Evolutionary conservation across 345 rosid genomes (phyloP), one percentile per base, ranked within the genome.

Genomic region (Sisymbrium irio): DNA sequence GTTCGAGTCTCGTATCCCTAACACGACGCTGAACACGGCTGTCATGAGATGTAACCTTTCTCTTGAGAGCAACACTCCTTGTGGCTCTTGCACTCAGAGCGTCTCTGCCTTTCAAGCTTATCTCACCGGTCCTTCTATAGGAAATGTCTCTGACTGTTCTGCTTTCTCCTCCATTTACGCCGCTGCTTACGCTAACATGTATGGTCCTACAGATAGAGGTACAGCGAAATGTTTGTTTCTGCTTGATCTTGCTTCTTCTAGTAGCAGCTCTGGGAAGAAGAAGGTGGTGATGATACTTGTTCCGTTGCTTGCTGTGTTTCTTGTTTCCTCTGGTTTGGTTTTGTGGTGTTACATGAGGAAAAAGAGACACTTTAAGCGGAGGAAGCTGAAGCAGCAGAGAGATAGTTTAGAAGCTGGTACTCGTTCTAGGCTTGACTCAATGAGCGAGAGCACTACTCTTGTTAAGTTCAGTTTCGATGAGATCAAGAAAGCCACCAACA

Each of bases 401-500:
- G 60, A 46, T 33, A 72, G 71, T 17, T 78, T 45, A 14, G 88
- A 80, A 74, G 81, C 68, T 37, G 81, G 79, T n/a, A 57, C 77
- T 42, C 76, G 71, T 3, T 63, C 83, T 11, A 80, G 88, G 41
- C 83, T 88, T 68, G 86, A 77, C 55, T 84, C 88, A 1, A 82
- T 87, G 49, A 82, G 84, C 77, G 82, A 85, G 72, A 93, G 96
- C 75, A 89, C 98, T 58, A 82, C 81, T 64, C 74, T 89, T 33
- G 82, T 85, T 54, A 84, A 86, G 68, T 89, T 84, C 72, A 74
- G 84, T 14, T 83, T 86, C 57, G 96, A 93, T 32, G 96, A 90
- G 75, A 89, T 93, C 78, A 89, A 75, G 85, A 82, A 81, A 77
- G 88, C 97, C 0, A 90, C 97, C 14, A 78, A 83, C 76, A 89